Conservation (phyloP, 2,329 filamentous ascomycete genomes). For the Colletotrichum siamense region DNA sequence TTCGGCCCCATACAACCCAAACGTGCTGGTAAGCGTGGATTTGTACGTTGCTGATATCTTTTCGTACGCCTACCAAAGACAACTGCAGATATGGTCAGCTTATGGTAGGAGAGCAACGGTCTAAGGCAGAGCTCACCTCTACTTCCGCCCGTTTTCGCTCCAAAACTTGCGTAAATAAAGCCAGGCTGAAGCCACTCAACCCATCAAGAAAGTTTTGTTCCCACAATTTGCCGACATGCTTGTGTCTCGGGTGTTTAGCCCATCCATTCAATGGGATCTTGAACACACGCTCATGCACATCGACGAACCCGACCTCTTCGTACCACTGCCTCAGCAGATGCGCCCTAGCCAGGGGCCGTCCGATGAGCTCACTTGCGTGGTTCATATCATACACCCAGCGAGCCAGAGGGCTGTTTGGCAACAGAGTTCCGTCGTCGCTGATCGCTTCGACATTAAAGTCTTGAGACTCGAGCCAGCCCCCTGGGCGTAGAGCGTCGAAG, state of each 20-base stretch:
- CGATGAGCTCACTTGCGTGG: conserved; percentile 39
- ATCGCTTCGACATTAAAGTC: conserved; percentile 44
- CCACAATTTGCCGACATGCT: conserved; percentile 50
- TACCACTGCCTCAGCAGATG: conserved; percentile 40
- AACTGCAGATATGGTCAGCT: conserved; percentile 38
- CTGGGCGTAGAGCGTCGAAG: conserved; percentile 53
- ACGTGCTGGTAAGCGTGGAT: conserved; percentile 56
- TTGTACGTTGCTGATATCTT: conserved; percentile 48
- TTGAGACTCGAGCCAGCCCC: conserved; percentile 62
- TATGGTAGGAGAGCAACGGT: neutral
- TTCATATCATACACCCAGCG: conserved; percentile 46
- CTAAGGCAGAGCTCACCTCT: conserved; percentile 40
- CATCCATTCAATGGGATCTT: conserved; percentile 61
- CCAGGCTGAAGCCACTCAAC: conserved; percentile 49
- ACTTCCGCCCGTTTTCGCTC: conserved; percentile 50
- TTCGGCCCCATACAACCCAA: conserved; percentile 57
- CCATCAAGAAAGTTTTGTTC: conserved; percentile 47
- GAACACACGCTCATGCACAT: conserved; percentile 57
- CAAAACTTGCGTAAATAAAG: conserved; percentile 45
- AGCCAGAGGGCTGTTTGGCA: conserved; percentile 39
- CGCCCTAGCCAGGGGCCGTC: conserved; percentile 42
- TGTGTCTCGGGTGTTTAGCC: conserved; percentile 51
- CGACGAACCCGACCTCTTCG: conserved; percentile 58
- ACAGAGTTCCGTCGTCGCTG: conserved; percentile 53
- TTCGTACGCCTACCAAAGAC: conserved; percentile 53